Conservation (phyloP, 78 protist species). For the Dictyostelium capitatum region DNA sequence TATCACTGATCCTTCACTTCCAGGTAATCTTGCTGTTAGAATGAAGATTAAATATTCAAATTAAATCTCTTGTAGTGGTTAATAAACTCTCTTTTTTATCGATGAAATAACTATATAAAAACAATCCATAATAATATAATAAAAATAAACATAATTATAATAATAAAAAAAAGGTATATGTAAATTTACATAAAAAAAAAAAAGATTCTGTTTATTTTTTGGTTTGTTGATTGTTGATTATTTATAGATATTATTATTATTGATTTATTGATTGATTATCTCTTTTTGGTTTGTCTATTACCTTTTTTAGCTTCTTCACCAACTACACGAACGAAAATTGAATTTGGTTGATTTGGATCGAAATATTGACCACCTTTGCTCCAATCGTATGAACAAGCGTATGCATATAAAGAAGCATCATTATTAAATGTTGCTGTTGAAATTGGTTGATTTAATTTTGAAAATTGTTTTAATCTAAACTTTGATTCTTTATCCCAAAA, state of each 20-base stretch:
- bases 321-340: constrained; percentile 25
- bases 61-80: background rate
- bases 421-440: constrained; percentile 70
- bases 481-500: constrained; percentile 93
- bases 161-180: background rate
- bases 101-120: background rate
- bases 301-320: constrained; percentile 48
- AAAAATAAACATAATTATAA: background rate
- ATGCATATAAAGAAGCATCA: constrained; percentile 93
- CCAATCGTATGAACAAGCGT: constrained; percentile 95
- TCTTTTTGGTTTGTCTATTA: constrained; percentile 13
- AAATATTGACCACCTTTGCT: constrained; percentile 41
- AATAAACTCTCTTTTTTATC: too few species aligned
- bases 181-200: constrained; percentile 1
- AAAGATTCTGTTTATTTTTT: background rate
- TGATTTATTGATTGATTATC: background rate
- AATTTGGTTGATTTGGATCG: constrained; percentile 18
- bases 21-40: constrained; percentile 62
- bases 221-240: background rate
- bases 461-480: constrained; percentile 85
- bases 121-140: background rate
- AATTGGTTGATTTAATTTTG: constrained; percentile 61
- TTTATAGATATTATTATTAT: constrained; percentile 3
- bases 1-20: constrained; percentile 83
- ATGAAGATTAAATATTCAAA: constrained; percentile 15